These are phyloP conservation scores for Salisapilia sapeloensis DNA, from an alignment of 352 stramenopile genomes.

Conservation along the genomic window DNA sequence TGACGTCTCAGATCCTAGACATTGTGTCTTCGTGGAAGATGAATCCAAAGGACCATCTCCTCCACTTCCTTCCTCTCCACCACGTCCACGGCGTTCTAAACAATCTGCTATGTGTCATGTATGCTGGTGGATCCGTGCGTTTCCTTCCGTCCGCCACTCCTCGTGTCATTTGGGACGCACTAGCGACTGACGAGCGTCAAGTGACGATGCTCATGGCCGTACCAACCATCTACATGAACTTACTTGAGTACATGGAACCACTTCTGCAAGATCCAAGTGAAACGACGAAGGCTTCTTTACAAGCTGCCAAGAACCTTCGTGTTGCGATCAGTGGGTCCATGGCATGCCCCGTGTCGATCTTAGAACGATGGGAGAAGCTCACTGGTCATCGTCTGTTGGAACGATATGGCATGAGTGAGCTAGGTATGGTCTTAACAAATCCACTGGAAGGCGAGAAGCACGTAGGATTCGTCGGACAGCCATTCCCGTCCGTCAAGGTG, in stretches of 20 bases:
- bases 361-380: slow-evolving; percentile 62
- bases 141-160: slow-evolving; percentile 48
- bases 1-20: slow-evolving; percentile 68
- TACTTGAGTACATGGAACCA: slow-evolving; percentile 59
- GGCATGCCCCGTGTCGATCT: slow-evolving; percentile 64
- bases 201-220: slow-evolving; percentile 83
- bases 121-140: slow-evolving; percentile 63
- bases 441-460: slow-evolving; percentile 45
- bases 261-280: slow-evolving; percentile 3
- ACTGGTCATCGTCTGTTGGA: slow-evolving; percentile 77
- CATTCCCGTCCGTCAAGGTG: slow-evolving; percentile 69
- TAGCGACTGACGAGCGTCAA: neutral
- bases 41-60: slow-evolving; percentile 44
- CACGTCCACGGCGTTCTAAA: slow-evolving; percentile 86
- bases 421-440: slow-evolving; percentile 86
- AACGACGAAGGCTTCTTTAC: slow-evolving; percentile 3
- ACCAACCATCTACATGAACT: slow-evolving; percentile 81
- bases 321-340: slow-evolving; percentile 77
- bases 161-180: slow-evolving; percentile 30
- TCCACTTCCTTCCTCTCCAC: slow-evolving; percentile 83
- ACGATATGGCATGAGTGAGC: slow-evolving; percentile 85
- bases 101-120: slow-evolving; percentile 71
- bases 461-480: slow-evolving; percentile 68
- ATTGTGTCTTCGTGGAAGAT: slow-evolving; percentile 78
- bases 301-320: slow-evolving; percentile 7